Conservation (phyloP, 2,329 filamentous ascomycete genomes). For the Calonectria pseudoturangicola region DNA sequence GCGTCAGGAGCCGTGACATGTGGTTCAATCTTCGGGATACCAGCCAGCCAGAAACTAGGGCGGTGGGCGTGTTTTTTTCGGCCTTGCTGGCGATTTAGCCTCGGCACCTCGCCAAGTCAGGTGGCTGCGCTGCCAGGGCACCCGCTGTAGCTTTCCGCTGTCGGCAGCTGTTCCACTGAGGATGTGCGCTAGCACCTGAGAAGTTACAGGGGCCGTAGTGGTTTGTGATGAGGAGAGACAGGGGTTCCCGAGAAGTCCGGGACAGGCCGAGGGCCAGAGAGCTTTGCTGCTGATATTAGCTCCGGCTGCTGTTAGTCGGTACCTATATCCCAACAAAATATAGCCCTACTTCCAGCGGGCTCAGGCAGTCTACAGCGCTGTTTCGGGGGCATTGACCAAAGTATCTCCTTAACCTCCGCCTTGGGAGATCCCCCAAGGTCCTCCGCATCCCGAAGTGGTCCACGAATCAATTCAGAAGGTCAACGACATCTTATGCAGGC, state of each 20-base stretch:
- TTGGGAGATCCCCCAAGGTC: slow-evolving; percentile 19
- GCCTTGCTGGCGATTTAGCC: slow-evolving; percentile 46
- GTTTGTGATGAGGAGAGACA: slow-evolving; percentile 38
- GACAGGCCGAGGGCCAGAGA: slow-evolving; percentile 48
- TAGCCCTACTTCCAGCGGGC: slow-evolving; percentile 2
- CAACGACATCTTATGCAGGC: slow-evolving; percentile 32
- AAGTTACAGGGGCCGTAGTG: slow-evolving; percentile 33
- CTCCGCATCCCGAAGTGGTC: slow-evolving; percentile 36
- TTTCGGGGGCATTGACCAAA: not conserved
- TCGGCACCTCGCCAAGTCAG: slow-evolving; percentile 47
- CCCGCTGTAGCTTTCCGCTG: slow-evolving; percentile 34
- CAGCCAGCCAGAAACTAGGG: slow-evolving; percentile 43
- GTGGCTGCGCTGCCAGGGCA: slow-evolving; percentile 33
- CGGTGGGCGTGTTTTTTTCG: slow-evolving; percentile 41
- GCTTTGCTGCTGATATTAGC: slow-evolving; percentile 32
- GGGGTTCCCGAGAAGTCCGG: slow-evolving; percentile 36
- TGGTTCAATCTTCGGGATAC: slow-evolving; percentile 46
- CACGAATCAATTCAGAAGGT: slow-evolving; percentile 21
- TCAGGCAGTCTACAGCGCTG: not conserved
- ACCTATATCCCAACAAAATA: slow-evolving; percentile 33
- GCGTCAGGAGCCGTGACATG: slow-evolving; percentile 55
- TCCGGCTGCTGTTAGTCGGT: slow-evolving; percentile 35
- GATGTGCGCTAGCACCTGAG: slow-evolving; percentile 30
- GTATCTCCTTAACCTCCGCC: slow-evolving; percentile 44
- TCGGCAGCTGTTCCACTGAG: slow-evolving; percentile 16